A percentile compares a stretch with the other conserved stretches of the same genome.
Conservation (phyloP, 768 basidiomycete species). For the Pisolithus albus region DNA sequence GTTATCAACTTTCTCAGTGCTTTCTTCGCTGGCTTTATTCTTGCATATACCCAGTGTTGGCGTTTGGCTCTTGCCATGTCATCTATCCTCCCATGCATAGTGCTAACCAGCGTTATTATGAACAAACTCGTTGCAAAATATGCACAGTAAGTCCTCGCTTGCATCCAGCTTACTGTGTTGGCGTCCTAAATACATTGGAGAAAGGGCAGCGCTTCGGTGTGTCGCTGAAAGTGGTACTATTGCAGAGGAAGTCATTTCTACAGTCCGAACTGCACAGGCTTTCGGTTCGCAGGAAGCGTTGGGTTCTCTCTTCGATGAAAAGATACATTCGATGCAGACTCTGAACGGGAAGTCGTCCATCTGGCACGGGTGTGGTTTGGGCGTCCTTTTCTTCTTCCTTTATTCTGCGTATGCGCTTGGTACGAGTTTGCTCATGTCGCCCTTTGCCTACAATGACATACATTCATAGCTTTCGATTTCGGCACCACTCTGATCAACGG, state of each 20-base stretch:
- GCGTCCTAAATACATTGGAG: not conserved
- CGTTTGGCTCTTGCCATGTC: constrained; percentile 78
- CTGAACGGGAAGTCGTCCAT: constrained; percentile 55
- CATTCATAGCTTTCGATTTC: constrained; percentile 66
- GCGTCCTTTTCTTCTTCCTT: constrained; percentile 78
- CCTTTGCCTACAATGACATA: not conserved
- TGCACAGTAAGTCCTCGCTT: constrained; percentile 47
- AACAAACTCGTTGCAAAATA: constrained; percentile 57
- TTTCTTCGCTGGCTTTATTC: constrained; percentile 73
- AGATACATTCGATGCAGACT: constrained; percentile 45
- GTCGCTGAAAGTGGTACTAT: constrained; percentile 76
- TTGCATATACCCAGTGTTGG: constrained; percentile 70
- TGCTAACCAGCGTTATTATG: constrained; percentile 64
- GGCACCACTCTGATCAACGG: constrained; percentile 79
- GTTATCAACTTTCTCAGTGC: constrained; percentile 57
- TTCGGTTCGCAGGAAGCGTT: constrained; percentile 77
- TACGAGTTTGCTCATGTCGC: constrained; percentile 21
- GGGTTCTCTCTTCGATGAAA: constrained; percentile 55
- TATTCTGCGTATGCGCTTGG: constrained; percentile 68
- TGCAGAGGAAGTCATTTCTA: constrained; percentile 91
- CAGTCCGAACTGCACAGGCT: constrained; percentile 83
- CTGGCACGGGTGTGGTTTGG: constrained; percentile 55
- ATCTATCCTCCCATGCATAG: constrained; percentile 80
- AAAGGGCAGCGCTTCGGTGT: constrained; percentile 56
- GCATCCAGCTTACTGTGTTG: not conserved